These are phyloP conservation scores for Penicillium maclennaniae DNA, from an alignment of 495 filamentous ascomycete genomes.

Conservation along the genomic window DNA sequence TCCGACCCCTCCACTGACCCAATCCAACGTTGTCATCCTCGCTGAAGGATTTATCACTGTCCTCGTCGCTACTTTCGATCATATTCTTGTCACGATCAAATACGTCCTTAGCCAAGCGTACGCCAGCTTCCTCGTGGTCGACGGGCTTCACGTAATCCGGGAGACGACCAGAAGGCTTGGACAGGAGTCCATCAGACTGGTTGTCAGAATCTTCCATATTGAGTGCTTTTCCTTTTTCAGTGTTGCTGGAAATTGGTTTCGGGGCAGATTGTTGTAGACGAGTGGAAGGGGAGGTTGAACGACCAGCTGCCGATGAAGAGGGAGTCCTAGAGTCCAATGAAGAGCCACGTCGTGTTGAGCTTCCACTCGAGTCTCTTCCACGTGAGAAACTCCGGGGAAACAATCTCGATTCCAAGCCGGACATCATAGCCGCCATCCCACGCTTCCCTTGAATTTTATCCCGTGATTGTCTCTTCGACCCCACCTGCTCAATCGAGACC, in stretches of 20 bases:
- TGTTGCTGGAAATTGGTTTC: conserved; percentile 27
- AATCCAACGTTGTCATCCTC: conserved; percentile 42
- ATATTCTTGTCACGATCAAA: conserved; percentile 54
- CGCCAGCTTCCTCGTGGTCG: conserved; percentile 38
- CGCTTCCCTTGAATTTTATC: conserved; percentile 18
- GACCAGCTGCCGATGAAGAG: conserved; percentile 32
- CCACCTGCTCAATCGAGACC: conserved; percentile 6
- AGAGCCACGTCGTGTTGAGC: conserved; percentile 47
- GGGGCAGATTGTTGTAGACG: conserved; percentile 27
- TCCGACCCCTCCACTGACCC: conserved; percentile 30
- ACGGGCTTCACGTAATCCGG: conserved; percentile 42
- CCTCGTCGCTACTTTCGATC: conserved; percentile 52
- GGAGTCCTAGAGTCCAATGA: conserved; percentile 61
- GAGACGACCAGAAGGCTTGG: conserved; percentile 51
- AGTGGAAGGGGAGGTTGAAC: conserved; percentile 41
- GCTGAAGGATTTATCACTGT: conserved; percentile 43
- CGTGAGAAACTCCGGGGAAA: conserved; percentile 36
- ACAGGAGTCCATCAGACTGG: conserved; percentile 62
- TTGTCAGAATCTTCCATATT: conserved; percentile 58
- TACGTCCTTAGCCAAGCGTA: conserved; percentile 71
- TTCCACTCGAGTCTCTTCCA: conserved; percentile 39
- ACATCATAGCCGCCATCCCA: conserved; percentile 40
- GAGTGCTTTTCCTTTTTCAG: conserved; percentile 48
- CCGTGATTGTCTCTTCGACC: conserved; percentile 15
- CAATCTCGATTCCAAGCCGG: conserved; percentile 33